A percentile compares a stretch with the other conserved stretches of the same genome.
phyloP scores from a whole-genome alignment of 1,139 yeast genomes.

The Scheffersomyces quercinus region DNA sequence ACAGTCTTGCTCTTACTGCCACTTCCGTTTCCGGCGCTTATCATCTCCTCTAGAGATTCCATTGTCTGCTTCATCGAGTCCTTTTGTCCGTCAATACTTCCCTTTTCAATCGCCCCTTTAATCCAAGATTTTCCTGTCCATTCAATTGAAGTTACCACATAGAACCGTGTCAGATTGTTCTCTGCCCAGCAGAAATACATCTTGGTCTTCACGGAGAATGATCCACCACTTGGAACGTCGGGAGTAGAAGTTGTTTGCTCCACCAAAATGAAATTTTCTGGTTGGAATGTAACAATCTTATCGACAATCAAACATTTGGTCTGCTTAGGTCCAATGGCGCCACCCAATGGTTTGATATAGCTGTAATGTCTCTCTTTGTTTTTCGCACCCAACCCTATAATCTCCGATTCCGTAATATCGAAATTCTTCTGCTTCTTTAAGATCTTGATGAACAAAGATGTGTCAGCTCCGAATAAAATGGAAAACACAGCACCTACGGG shows the following conservation, averaged over 20 bases:
- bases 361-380: conserved; percentile 56
- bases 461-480: conserved; percentile 74
- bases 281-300: conserved; percentile 61
- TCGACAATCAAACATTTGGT: conserved; percentile 83
- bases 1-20: conserved; percentile 9
- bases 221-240: conserved; percentile 91
- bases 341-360: conserved; percentile 78
- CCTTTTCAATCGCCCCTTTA: conserved; percentile 88
- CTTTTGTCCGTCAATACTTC: conserved; percentile 87
- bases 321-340: conserved; percentile 92
- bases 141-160: conserved; percentile 66
- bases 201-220: conserved; percentile 74
- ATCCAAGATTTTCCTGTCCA: conserved; percentile 97
- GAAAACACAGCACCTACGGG: conserved; percentile 80
- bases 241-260: conserved; percentile 78
- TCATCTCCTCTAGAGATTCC: conserved; percentile 54
- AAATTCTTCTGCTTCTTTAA: conserved; percentile 70
- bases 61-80: conserved; percentile 62
- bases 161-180: conserved; percentile 63
- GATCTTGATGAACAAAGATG: conserved; percentile 54
- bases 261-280: conserved; percentile 56
- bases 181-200: conserved; percentile 75
- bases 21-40: conserved; percentile 21
- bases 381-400: conserved; percentile 38
- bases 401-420: conserved; percentile 54